Evolutionary conservation across 441 rosid genomes (phyloP), one percentile per base, ranked within the genome.

Genomic region (Euphorbia celastroides): DNA sequence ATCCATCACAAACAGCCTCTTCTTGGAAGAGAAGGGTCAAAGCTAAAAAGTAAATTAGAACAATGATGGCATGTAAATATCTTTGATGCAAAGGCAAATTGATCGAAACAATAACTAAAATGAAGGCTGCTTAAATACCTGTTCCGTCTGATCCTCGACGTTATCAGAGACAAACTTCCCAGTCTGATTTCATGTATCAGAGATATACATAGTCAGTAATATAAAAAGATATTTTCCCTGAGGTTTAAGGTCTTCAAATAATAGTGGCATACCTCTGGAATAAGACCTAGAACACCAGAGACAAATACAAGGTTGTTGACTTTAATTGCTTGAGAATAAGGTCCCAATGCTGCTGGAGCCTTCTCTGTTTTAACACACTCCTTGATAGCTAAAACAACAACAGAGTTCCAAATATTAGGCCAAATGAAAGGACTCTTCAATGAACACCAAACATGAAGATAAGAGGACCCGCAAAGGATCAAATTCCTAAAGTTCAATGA

Each of bases 311-410:
- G 81, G 69, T 94, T 82, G 77, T 89, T 81, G 71, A 86, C 82
- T 76, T 88, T 92, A 73, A 92, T 88, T 3, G 96, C 98, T 84
- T 92, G 97, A 67, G 97, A 87, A 81, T 94, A 92, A 0, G 97
- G 97, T 71, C 99, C 99, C 63, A 89, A 66, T 4, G 97, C 98
- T 28, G 96, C 98, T 9, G 97, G 97, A 68, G 99, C 98, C 74
- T 92, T 89, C 34, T 88, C 87, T 4, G 98, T 88, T 44, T 74
- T 74, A 61, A 88, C 90, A 59, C 80, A 88, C 78, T 86, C 96
- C 75, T 92, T 92, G 63, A 63, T 65, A 66, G 72, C 97, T 89
- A 69, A 72, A 73, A 48, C 19, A 62, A 51, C 10, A 11, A 61
- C 16, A 57, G 10, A 34, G 8, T 52, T 19, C 25, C 11, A 48